Percentiles rank a stretch among this genome's conserved stretches.
These are phyloP conservation scores for Rhododendron henanense DNA, from an alignment of 148 eudicot genomes.

Conservation along the genomic window DNA sequence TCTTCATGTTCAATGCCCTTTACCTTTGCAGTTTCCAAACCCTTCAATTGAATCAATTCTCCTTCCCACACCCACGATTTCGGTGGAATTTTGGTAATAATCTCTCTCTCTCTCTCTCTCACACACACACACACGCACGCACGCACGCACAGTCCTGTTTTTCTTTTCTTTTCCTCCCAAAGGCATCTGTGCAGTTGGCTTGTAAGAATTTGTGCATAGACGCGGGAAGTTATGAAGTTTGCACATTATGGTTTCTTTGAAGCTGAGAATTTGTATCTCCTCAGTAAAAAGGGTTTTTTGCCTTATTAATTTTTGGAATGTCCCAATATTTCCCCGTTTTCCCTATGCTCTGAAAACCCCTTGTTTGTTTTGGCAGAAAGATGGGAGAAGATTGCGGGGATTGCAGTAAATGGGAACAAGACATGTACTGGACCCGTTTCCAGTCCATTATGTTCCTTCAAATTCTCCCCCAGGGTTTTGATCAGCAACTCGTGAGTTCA, in stretches of 20 bases:
- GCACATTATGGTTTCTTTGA: background rate
- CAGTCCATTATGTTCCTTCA: conserved; percentile 39
- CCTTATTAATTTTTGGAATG: background rate
- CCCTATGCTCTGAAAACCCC: background rate
- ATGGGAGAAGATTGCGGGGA: conserved; percentile 35
- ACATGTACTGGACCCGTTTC: conserved; percentile 49
- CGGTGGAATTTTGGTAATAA: too few species aligned
- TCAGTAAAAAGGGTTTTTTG: background rate
- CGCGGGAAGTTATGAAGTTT: background rate
- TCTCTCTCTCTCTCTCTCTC: background rate
- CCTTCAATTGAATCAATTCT: too few species aligned
- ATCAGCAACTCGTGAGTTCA: conserved; percentile 43
- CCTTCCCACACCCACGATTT: too few species aligned
- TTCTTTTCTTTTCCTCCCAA: background rate
- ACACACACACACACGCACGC: background rate
- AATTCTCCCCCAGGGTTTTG: conserved; percentile 28
- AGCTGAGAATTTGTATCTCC: background rate
- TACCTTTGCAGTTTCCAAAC: too few species aligned
- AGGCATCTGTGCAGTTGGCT: background rate
- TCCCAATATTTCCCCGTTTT: background rate
- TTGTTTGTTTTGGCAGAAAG: background rate
- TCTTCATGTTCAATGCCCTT: too few species aligned
- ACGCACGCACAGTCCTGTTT: background rate
- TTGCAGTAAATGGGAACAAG: conserved; percentile 34
- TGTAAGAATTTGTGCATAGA: background rate